phyloP scores from a whole-genome alignment of 352 stramenopile species.

The Phytophthora tubulina region DNA sequence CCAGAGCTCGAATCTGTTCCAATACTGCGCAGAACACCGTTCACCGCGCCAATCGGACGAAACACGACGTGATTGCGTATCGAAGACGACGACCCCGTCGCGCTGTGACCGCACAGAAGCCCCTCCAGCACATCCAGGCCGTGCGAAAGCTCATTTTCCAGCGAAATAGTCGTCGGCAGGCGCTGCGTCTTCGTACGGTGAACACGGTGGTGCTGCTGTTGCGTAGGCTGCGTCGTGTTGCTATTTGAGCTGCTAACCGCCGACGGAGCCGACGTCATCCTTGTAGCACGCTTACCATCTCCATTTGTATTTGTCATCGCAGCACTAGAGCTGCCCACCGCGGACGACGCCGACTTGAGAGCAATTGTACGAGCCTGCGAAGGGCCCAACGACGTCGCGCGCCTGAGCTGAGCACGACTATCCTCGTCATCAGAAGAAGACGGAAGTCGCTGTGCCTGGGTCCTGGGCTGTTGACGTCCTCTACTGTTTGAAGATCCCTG shows the following conservation, averaged over 20 bases:
- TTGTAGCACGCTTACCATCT: conserved; percentile 29
- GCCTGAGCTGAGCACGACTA: conserved; percentile 29
- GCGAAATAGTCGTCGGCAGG: conserved; percentile 69
- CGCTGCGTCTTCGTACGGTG: conserved; percentile 62
- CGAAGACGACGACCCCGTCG: conserved; percentile 23
- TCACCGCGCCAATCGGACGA: conserved; percentile 57
- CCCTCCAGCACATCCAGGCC: conserved; percentile 73
- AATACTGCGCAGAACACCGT: conserved; percentile 72
- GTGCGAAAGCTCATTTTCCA: conserved; percentile 82
- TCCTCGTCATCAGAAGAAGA: conserved; percentile 41
- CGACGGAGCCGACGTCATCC: conserved; percentile 40
- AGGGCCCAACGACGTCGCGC: conserved; percentile 32
- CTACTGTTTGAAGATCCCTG: background rate
- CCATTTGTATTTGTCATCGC: background rate
- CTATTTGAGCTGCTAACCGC: conserved; percentile 17
- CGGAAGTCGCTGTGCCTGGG: conserved; percentile 13
- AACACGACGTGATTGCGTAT: conserved; percentile 60
- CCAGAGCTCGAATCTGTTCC: conserved; percentile 49
- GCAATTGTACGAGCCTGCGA: conserved; percentile 20
- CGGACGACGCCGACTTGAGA: conserved; percentile 34
- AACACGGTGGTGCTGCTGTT: conserved; percentile 27
- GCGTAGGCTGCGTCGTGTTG: background rate
- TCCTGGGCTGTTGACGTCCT: conserved; percentile 6
- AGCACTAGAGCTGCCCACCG: conserved; percentile 4
- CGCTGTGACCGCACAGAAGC: conserved; percentile 51